Evolutionary conservation across 2,329 filamentous ascomycete genomes (phyloP).

Genomic region (Exophiala aquamarina): DNA sequence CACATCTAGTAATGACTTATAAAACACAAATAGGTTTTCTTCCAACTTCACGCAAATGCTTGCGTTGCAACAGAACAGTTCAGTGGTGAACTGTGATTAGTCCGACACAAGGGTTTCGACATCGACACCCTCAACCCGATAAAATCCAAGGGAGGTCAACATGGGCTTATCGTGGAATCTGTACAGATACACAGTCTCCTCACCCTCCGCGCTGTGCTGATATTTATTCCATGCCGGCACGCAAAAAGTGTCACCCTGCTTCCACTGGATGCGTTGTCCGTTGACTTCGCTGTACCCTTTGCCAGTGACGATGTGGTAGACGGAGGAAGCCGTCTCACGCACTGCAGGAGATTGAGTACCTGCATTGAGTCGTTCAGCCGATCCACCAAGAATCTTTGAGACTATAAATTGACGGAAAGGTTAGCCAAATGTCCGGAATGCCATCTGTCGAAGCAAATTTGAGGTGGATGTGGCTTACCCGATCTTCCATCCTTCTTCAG

Average conservation of each 20-base stretch:
- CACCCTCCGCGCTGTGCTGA: conserved; percentile 45
- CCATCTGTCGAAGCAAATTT: not conserved
- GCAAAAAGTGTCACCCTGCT: conserved; percentile 53
- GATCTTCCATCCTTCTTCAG: conserved; percentile 34
- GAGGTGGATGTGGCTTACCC: conserved; percentile 6
- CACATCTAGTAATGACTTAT: too few species aligned
- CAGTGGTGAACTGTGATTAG: too few species aligned
- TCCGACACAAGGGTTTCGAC: conserved; percentile 41
- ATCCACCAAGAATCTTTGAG: conserved; percentile 47
- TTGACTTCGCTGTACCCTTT: conserved; percentile 34
- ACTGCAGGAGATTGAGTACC: conserved; percentile 38
- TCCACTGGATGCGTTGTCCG: conserved; percentile 40
- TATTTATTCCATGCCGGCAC: conserved; percentile 54
- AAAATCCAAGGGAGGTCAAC: conserved; percentile 53
- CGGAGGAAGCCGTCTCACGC: conserved; percentile 52
- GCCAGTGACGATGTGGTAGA: conserved; percentile 56
- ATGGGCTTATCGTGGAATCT: conserved; percentile 57
- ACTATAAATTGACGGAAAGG: conserved; percentile 14
- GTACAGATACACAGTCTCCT: conserved; percentile 44
- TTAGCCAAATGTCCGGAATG: not conserved
- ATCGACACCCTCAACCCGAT: conserved; percentile 42
- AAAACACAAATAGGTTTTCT: too few species aligned
- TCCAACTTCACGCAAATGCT: too few species aligned
- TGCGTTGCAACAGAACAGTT: too few species aligned
- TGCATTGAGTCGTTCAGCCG: conserved; percentile 46